Evolutionary conservation across 2,329 filamentous ascomycete species (phyloP).

Genomic region (Ceratocystis lukuohia): DNA sequence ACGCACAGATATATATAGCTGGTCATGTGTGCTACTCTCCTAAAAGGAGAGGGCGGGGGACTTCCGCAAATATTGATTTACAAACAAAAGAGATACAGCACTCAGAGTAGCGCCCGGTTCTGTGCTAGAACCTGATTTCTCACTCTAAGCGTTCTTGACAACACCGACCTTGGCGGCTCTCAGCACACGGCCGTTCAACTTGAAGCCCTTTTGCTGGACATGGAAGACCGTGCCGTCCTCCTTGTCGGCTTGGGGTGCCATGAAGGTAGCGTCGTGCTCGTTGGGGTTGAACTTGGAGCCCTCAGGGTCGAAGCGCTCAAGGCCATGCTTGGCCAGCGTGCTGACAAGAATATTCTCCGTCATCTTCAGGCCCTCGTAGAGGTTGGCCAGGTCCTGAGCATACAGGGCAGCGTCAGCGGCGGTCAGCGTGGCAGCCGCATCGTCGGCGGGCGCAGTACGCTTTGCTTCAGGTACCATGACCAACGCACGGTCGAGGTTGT

Average conservation of each 20-base stretch:
- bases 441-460: conserved; percentile 19
- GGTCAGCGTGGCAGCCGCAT: conserved; percentile 28
- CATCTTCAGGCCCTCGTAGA: conserved; percentile 90
- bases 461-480: conserved; percentile 63
- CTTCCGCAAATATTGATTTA: not conserved
- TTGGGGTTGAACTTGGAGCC: conserved; percentile 91
- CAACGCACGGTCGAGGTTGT: conserved; percentile 93
- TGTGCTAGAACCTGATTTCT: not conserved
- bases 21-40: not conserved
- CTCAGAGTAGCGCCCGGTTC: not conserved
- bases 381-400: conserved; percentile 58
- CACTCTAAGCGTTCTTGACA: conserved; percentile 59
- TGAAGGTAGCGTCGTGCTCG: conserved; percentile 91
- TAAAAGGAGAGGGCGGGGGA: not conserved
- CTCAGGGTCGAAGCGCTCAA: conserved; percentile 75
- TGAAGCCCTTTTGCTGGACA: conserved; percentile 92
- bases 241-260: conserved; percentile 75
- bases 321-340: conserved; percentile 84
- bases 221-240: conserved; percentile 83
- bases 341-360: conserved; percentile 77
- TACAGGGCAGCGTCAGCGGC: conserved; percentile 29
- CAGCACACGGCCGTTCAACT: conserved; percentile 77
- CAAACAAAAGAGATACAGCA: not conserved
- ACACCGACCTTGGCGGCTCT: conserved; percentile 93
- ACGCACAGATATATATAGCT: not conserved